Base-by-base conservation (phyloP, 2,329 filamentous ascomycete genomes). In the Mollisia scopiformis region DNA sequence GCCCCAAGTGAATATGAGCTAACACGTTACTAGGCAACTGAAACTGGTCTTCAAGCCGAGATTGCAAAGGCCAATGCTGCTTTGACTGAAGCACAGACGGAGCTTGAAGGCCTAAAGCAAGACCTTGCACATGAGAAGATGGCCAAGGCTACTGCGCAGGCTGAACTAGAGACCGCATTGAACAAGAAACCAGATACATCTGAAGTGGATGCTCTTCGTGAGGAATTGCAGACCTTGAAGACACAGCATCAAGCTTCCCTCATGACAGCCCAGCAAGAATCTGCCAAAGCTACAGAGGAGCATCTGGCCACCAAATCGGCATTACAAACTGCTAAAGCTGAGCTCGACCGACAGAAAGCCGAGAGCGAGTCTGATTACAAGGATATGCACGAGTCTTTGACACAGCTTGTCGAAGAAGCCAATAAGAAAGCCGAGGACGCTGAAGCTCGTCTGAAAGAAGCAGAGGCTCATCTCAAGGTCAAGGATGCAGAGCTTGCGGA, bases 401-500 rank as follows among this genome's bases (percentile, higher is more conserved):
- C 82, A 4, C 75, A 82, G 66, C 75, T 88, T 56, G 79, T 87
- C 1, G 85, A 88, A 71, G 85, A 88, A 68, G 82, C 83, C 55
- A 68, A 69, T 46, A 71, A 71, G 55, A 72, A 71, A 43, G 65
- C 61, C 35, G 57, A 66, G n/a, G 76, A 77, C 62, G 70, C 76
- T 61, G 75, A 78, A 56, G 75, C 75, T 53, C 69, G 73, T 55
- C 58, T 77, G 52, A 84, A 81, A 75, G 78, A 72, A 57, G 55
- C 66, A n/a, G 67, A 73, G 56, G 71, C 72, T 6, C 63, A 68
- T 7, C 69, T 74, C 31, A 73, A 73, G 55, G 83, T 88, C 55
- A 87, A 84, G 77, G 84, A 88, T 43, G 85, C 85, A 41, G 85
- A 88, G 74, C 77, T 88, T 69, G 82, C 80, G 16, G 86, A 88